Evolutionary conservation across 2,329 filamentous ascomycete species (phyloP).

Genomic region (Fusarium euwallaceae): DNA sequence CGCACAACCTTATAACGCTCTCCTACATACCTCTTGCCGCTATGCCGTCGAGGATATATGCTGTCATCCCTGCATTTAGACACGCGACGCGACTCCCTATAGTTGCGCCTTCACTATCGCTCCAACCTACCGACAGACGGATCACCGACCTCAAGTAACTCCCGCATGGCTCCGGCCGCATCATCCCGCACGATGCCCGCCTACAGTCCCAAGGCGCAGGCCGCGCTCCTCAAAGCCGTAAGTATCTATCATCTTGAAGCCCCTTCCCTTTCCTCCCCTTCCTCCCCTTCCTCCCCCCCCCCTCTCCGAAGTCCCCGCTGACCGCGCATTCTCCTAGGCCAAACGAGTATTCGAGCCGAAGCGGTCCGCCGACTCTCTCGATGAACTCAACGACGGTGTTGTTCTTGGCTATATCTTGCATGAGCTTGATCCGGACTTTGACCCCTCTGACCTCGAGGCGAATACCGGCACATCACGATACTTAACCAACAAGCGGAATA

Average conservation of each 20-base stretch:
- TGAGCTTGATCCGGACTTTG: constrained; percentile 70
- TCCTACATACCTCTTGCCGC: constrained; percentile 32
- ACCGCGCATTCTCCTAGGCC: constrained; percentile 42
- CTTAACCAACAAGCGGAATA: constrained; percentile 64
- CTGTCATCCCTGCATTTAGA: constrained; percentile 33
- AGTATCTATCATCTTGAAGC: constrained; percentile 42
- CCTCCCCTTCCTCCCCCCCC: neutral
- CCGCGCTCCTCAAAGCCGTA: constrained; percentile 70
- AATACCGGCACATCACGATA: constrained; percentile 59
- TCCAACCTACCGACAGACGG: constrained; percentile 20
- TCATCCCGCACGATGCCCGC: constrained; percentile 49
- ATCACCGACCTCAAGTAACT: constrained; percentile 15
- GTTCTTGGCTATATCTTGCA: constrained; percentile 68
- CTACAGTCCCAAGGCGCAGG: constrained; percentile 61
- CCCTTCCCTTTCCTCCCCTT: neutral
- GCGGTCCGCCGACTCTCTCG: constrained; percentile 61
- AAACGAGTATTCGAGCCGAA: constrained; percentile 60
- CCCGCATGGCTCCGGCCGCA: constrained; percentile 23
- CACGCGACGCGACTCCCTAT: constrained; percentile 47
- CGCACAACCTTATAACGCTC: constrained; percentile 23
- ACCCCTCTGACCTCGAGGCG: constrained; percentile 65
- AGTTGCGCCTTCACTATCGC: constrained; percentile 26
- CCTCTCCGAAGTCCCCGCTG: constrained; percentile 22
- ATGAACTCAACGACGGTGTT: constrained; percentile 66
- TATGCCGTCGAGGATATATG: constrained; percentile 38